Base-by-base conservation (phyloP, 805 yeast genomes). In the Candida maltosa region DNA sequence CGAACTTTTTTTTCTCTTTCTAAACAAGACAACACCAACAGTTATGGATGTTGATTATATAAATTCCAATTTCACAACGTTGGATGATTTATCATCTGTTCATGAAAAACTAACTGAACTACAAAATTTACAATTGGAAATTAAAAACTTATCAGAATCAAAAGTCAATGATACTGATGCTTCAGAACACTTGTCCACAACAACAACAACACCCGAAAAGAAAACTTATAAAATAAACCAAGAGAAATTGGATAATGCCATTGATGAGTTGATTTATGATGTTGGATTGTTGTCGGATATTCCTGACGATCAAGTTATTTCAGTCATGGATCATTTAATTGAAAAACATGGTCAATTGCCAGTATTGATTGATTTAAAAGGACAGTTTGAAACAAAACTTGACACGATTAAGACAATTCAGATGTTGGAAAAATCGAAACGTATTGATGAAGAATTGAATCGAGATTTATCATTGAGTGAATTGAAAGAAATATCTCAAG, bases 31-130 rank as follows among this genome's bases (percentile, higher is more conserved):
- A 16, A 21, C 5, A 23, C 16, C 29, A 30, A 17, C 12, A 11
- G 5, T 29, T 2, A 27, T 27, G 26, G 15, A 23, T n/a, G 16
- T 15, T 14, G 29, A 21, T 23, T 58, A 55, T 46, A 48, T 70
- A 30, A 65, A 69, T 46, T 42, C 50, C 19, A 49, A 52, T 33
- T 61, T 67, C 41, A 39, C 55, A n/a, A 42, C 62, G 1, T 14
- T 70, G 2, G 51, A 45, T 12, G 75, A 68, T 44, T 52, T 70
- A 41, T 49, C 37, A 16, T 25, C 29, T 3, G 31, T 68, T 2
- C 65, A 60, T 37, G 36, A 40, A 5, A 42, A 46, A 12, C 49
- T 66, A 10, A 20, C 39, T 2, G 49, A 50, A 16, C 51, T 66
- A 15, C 58, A 60, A 32, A 22, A 34, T 2, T 31, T 31, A 19